Evolutionary conservation across 768 basidiomycete species (phyloP), one percentile per base, ranked within the genome.

Genomic region (Mycena epipterygia): DNA sequence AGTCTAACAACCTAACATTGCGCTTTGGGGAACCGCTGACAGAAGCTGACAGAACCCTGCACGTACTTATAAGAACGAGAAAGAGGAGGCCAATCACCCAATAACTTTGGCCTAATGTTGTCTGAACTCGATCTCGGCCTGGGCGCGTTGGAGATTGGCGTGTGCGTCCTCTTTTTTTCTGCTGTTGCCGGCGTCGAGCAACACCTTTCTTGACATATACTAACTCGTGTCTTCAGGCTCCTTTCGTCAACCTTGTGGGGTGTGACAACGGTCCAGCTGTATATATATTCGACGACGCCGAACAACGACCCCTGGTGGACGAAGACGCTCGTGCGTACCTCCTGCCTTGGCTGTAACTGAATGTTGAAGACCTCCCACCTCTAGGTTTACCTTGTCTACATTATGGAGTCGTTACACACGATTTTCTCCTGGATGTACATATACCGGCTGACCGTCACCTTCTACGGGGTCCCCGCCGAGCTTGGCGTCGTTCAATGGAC

Each of bases 381-480:
- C 23, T 32, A 55, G 53, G 39, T 42, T 25, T 27, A 41, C 37
- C 23, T 17, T 21, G 39, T 41, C 27, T n/a, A n/a, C n/a, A n/a
- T n/a, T n/a, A n/a, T 58, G 37, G 58, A 60, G 49, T 52, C 59
- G n/a, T 35, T 61, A 13, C 37, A 61, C 39, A 62, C 58, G 21
- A n/a, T 62, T 42, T 49, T 37, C 21, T 25, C 27, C 32, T 65
- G 64, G 64, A 27, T 53, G 7, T 65, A 65, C n/a, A 53, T 55
- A 0, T 65, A 65, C 19, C 64, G 64, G 9, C n/a, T 65, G 16
- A 65, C 52, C 8, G 64, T 65, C 51, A 65, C 64, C 25, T 65
- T 65, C 51, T 65, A 65, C 35, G 64, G 64, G 5, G 16, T 53
- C 13, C 64, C 52, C 21, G 37, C 32, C 8, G 37, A 30, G 5